Evolutionary conservation across 495 filamentous ascomycete genomes (phyloP).

Genomic region (Daldinia decipiens): DNA sequence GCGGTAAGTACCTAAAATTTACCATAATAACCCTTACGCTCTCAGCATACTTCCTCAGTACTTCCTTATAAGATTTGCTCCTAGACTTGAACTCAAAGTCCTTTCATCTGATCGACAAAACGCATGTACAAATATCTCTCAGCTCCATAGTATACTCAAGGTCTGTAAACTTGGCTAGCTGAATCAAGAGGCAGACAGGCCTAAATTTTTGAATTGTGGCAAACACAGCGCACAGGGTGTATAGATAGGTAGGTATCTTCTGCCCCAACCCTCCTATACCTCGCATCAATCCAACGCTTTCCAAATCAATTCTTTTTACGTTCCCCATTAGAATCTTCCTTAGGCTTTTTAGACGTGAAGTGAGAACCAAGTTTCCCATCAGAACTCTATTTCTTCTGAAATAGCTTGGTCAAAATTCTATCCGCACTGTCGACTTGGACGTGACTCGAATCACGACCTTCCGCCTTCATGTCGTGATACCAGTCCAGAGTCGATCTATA

Average conservation of each 20-base stretch:
- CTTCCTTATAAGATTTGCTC: neutral
- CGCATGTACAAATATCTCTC: neutral
- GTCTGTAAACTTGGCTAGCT: neutral
- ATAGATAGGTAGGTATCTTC: too few species aligned
- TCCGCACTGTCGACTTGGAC: constrained; percentile 52
- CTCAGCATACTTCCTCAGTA: neutral
- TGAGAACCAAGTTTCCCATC: neutral
- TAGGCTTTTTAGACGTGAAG: neutral
- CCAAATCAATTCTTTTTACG: neutral
- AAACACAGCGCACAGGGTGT: neutral
- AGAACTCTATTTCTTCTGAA: constrained; percentile 21
- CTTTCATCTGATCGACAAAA: neutral
- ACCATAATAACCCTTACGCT: neutral
- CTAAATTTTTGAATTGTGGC: neutral
- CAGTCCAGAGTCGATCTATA: constrained; percentile 56
- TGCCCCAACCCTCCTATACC: neutral
- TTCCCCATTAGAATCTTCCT: neutral
- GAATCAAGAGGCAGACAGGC: neutral
- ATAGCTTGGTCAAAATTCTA: constrained; percentile 39
- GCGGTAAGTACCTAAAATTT: neutral
- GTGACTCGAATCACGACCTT: constrained; percentile 54
- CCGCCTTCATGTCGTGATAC: constrained; percentile 54
- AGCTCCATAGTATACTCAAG: neutral
- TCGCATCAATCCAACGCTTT: neutral
- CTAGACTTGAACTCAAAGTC: neutral